phyloP scores from a whole-genome alignment of 140 eudicot species.

The Erigeron philadelphicus region DNA sequence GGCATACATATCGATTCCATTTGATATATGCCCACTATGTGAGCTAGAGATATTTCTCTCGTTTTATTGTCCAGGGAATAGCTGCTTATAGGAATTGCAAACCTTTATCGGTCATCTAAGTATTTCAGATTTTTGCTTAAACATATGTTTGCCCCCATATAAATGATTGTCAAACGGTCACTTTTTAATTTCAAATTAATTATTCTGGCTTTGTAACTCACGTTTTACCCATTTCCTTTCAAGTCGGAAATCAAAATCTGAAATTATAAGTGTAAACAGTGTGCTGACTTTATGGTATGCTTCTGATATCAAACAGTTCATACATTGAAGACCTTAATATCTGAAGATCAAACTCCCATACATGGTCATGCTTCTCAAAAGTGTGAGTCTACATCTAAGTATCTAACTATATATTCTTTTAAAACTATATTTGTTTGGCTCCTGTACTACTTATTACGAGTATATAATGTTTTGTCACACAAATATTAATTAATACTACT shows the following conservation, averaged over 20 bases:
- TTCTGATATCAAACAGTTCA: slow-evolving; percentile 33
- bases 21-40: not conserved
- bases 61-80: not conserved
- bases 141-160: not conserved
- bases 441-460: not conserved
- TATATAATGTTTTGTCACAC: not conserved
- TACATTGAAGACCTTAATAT: slow-evolving; percentile 66
- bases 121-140: not conserved
- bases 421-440: not conserved
- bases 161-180: not conserved
- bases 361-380: slow-evolving; percentile 35
- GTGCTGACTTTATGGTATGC: slow-evolving; percentile 11
- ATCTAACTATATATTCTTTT: not conserved
- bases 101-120: not conserved
- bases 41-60: not conserved
- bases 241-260: too few relatives aligned
- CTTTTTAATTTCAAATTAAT: too few relatives aligned
- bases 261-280: too few relatives aligned
- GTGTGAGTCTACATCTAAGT: slow-evolving; percentile 40
- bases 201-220: too few relatives aligned
- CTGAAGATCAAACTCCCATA: slow-evolving; percentile 48
- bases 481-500: not conserved
- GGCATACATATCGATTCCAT: not conserved
- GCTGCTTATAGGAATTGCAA: not conserved
- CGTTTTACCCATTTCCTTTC: too few relatives aligned